Base-by-base conservation (phyloP, 495 filamentous ascomycete genomes). In the Talaromyces adpressus region DNA sequence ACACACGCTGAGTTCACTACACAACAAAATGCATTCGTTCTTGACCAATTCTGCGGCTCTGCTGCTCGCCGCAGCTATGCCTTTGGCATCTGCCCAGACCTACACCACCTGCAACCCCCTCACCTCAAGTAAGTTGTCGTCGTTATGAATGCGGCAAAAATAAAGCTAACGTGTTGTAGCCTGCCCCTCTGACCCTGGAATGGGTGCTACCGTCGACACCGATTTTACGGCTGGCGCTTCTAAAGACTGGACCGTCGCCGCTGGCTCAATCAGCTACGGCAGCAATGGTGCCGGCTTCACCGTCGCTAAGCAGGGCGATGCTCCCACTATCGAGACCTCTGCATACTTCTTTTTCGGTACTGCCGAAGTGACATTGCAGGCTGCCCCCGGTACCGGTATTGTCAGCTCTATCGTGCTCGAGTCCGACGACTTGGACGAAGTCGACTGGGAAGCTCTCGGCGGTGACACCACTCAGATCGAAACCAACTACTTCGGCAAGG, bases 401-500 rank as follows among this genome's bases (percentile, higher is more conserved):
- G 85, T 95, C 71, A 84, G 89, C 77, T 90, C 86, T 14, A 81
- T 93, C 59, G 91, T 97, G 6, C 75, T 98, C 57, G 85, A 93
- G 70, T 97, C 93, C 4, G 92, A 96, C 74, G 85, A 86, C 66
- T 82, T 97, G n/a, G 94, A 98, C 73, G 94, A 98, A 78, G 89
- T 98, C 69, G 94, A 97, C 76, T 93, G 92, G 85, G 78, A 80
- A 66, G 71, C 72, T 54, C 76, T 88, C 51, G 89, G 90, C 60
- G 82, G 82, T n/a, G 81, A 87, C 68, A 73, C 77, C 49, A 79
- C 69, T 61, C 74, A 88, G 63, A 87, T 95, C 18, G 88, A 97
- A 78, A 91, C 87, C 69, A 97, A 98, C 76, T 98, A 94, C 77
- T 98, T 96, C 70, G 90, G 91, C 72, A 96, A 97, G 79, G 94